These are phyloP conservation scores for Gnomoniopsis sp. DNA, from an alignment of 2,329 filamentous ascomycete genomes.

Conservation along the genomic window DNA sequence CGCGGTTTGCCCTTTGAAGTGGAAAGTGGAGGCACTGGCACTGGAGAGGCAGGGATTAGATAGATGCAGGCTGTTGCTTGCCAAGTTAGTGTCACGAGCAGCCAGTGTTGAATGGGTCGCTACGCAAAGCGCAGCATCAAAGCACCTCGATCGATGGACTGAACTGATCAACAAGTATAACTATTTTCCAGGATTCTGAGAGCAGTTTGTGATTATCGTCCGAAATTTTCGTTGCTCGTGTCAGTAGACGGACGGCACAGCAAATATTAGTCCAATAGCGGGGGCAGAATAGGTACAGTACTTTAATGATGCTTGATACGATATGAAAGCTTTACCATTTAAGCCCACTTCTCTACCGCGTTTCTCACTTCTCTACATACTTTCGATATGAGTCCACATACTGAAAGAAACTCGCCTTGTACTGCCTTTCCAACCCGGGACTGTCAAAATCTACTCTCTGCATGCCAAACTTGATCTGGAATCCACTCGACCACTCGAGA, in stretches of 20 bases:
- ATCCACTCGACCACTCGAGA: slow-evolving; percentile 6
- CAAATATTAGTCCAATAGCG: neutral
- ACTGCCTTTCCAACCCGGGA: slow-evolving; percentile 4
- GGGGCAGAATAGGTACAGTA: neutral
- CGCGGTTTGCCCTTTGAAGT: neutral
- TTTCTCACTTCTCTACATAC: slow-evolving; percentile 2
- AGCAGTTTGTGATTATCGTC: no score
- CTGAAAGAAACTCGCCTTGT: slow-evolving; percentile 13
- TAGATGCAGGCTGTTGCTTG: no score
- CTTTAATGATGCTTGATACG: neutral
- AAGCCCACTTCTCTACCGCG: neutral
- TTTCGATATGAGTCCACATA: slow-evolving; percentile 9
- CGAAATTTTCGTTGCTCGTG: neutral
- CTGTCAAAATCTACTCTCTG: slow-evolving; percentile 10
- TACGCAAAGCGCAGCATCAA: no score
- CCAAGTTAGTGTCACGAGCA: no score
- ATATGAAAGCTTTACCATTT: neutral
- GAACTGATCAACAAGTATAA: no score
- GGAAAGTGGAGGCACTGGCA: neutral
- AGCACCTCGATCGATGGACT: no score
- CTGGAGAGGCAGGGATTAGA: no score
- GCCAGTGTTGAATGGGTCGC: no score
- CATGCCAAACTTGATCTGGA: slow-evolving; percentile 7
- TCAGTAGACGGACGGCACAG: neutral
- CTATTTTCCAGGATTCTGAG: no score